Evolutionary conservation across 129 eudicot species (phyloP), one percentile per base, ranked within the genome.

Genomic region (Artemisia annua): DNA sequence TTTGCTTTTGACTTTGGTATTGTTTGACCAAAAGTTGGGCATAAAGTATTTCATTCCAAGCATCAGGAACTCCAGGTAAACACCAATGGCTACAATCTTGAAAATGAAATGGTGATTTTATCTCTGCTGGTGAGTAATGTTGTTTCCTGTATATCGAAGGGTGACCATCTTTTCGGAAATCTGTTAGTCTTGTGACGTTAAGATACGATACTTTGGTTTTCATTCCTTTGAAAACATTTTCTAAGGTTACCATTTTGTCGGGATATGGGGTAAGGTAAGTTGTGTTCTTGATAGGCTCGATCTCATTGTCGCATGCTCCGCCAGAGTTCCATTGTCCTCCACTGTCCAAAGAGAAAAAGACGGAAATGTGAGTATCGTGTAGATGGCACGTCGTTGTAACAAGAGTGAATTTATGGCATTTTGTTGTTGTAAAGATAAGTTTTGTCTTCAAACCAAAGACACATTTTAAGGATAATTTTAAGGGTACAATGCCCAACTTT

Each of bases 41-140:
- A 74, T 84, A 95, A 11, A 90, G 80, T 15, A 90, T 67, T 74
- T 95, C 99, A 74, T 95, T 95, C 99, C 99, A 95, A 0, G 96
- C 72, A 79, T 95, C 99, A 7, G 99, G 99, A 70, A 95, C 99
- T 2, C 97, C 99, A 0, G 99, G 99, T 53, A 95, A 78, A 76
- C 99, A 95, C 99, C 99, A 95, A 77, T 95, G 99, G 81, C 97
- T 90, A 71, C 99, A 95, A 67, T 95, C 99, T 46, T 95, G 99
- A 79, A 51, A 84, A 62, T 8, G 62, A 51, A 84, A 15, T 2
- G 86, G 87, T 8, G 85, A 56, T 80, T 50, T 73, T n/a, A 58
- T 68, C 75, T 89, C 91, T 53, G 60, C 84, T 7, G 79, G 82
- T 1, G 90, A 18, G 9, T 22, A 67, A 18, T 85, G 81, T 55